Evolutionary conservation across 148 eudicot genomes (phyloP).

Genomic region (Fallopia convolvulus): DNA sequence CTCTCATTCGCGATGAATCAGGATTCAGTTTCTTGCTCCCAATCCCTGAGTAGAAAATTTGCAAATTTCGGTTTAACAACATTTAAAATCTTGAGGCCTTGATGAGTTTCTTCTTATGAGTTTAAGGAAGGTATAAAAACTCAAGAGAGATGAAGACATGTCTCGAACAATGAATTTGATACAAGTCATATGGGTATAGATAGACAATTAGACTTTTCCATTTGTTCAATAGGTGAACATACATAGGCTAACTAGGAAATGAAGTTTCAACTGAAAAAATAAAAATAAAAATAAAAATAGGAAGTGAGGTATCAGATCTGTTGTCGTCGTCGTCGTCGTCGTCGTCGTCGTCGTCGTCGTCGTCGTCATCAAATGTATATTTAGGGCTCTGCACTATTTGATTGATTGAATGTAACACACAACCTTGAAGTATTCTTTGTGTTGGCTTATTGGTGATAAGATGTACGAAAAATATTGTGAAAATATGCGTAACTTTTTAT

Average conservation of each 20-base stretch:
- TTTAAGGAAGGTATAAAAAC: not conserved
- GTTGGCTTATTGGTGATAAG: too few relatives aligned
- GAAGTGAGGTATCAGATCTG: not conserved
- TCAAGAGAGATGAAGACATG: constrained; percentile 2
- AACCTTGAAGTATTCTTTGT: constrained; percentile 1
- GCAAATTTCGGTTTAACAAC: not conserved
- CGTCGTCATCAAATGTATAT: not conserved
- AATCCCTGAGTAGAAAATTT: not conserved
- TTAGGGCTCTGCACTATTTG: not conserved
- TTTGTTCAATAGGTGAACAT: not conserved
- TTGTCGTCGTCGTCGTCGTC: too few relatives aligned
- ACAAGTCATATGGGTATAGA: not conserved
- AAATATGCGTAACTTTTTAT: too few relatives aligned
- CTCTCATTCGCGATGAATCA: constrained; percentile 71
- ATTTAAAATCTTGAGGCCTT: not conserved
- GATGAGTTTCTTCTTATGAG: not conserved
- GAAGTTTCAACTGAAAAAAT: not conserved
- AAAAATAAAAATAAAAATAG: too few relatives aligned
- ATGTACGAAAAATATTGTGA: too few relatives aligned
- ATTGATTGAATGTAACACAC: not conserved
- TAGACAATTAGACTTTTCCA: not conserved
- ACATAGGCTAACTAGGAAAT: not conserved
- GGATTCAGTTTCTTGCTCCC: constrained; percentile 64
- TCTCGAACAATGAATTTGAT: not conserved
- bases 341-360: not conserved